phyloP scores from a whole-genome alignment of 2,329 filamentous ascomycete genomes.

The Fusarium circinatum region DNA sequence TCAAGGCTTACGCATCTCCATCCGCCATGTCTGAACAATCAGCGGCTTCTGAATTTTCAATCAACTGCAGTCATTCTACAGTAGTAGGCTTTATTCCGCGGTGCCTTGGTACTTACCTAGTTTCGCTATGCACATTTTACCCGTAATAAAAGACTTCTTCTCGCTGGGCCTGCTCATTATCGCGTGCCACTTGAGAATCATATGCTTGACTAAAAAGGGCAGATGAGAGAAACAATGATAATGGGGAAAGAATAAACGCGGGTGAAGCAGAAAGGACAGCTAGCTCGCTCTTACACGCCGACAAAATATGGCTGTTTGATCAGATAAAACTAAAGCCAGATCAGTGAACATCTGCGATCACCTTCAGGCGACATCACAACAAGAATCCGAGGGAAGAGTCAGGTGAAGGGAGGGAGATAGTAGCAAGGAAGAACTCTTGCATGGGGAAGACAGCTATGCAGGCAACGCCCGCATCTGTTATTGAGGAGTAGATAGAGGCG shows the following conservation, averaged over 20 bases:
- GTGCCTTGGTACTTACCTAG: neutral
- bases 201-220: neutral
- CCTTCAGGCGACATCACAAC: neutral
- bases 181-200: neutral
- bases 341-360: neutral
- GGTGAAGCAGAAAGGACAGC: neutral
- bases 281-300: neutral
- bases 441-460: neutral
- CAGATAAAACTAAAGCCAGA: neutral
- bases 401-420: neutral
- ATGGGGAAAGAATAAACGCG: neutral
- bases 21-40: neutral
- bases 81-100: fast-evolving
- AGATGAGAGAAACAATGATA: neutral
- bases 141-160: neutral
- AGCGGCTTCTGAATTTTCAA: neutral
- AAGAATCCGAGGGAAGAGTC: too few relatives aligned
- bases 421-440: neutral
- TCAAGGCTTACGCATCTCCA: neutral
- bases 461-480: neutral
- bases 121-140: neutral
- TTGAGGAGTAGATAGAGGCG: neutral
- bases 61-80: neutral
- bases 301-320: neutral
- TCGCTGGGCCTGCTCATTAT: neutral